These are phyloP conservation scores for Takashimella tepidaria DNA, from an alignment of 1,284 basidiomycete species.

Conservation along the genomic window DNA sequence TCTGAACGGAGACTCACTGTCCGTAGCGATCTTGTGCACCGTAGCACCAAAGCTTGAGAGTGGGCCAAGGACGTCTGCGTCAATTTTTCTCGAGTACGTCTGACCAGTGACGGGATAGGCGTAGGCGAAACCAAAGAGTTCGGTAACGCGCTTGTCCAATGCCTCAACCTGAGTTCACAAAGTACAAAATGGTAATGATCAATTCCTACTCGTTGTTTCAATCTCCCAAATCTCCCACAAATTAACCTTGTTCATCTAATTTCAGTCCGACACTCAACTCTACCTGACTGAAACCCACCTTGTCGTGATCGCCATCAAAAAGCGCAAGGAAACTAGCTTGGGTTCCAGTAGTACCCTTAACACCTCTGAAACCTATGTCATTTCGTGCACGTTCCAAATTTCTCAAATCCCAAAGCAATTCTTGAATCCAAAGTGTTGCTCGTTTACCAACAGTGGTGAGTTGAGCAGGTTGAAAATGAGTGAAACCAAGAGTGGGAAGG, in stretches of 20 bases:
- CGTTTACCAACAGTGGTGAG: constrained; percentile 98
- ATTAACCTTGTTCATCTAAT: background rate
- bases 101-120: constrained; percentile 97
- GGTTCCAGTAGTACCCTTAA: constrained; percentile 98
- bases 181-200: too few relatives aligned
- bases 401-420: constrained; percentile 92
- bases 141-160: constrained; percentile 82
- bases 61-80: constrained; percentile 85
- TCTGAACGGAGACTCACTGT: too few relatives aligned
- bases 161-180: constrained; percentile 67
- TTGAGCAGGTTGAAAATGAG: constrained; percentile 98
- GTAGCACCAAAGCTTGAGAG: constrained; percentile 89
- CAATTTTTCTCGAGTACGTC: constrained; percentile 97
- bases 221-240: background rate
- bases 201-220: too few relatives aligned
- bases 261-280: background rate
- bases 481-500: constrained; percentile 90
- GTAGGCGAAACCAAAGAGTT: constrained; percentile 85
- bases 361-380: constrained; percentile 95
- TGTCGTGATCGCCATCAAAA: constrained; percentile 92
- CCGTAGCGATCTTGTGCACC: constrained; percentile 96
- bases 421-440: constrained; percentile 96
- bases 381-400: constrained; percentile 86
- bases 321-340: constrained; percentile 93
- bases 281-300: constrained; percentile 51